Base-by-base conservation (phyloP, 1,139 yeast genomes). In the Candida sp. region DNA sequence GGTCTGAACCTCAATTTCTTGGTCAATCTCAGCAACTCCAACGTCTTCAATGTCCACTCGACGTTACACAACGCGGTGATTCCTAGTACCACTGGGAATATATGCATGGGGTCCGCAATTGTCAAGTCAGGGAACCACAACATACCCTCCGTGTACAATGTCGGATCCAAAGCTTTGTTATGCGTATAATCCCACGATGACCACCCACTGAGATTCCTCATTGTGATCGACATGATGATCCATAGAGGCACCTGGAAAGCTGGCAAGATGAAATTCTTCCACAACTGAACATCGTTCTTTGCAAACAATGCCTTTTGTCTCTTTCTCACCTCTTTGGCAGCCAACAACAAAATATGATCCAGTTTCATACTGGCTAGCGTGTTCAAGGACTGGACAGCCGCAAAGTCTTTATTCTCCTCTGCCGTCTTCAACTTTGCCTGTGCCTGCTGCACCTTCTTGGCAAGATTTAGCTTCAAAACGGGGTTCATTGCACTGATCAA, bases 161-260 rank as follows among this genome's bases (percentile, higher is more conserved):
- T 66, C 27, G 81, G 75, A 58, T 86, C 93, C 31, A 87, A 59
- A 0, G 88, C 84, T 45, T 70, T 73, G 50, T 74, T 76, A 8
- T 76, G 64, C 25, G 72, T 46, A 35, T 77, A 73, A 44, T 79
- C 80, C 71, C 82, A 77, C 17, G 80, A 75, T 9, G 83, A 70
- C 90, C 92, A 87, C 0, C 94, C 96, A 46, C 92, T 85, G 59
- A 90, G 72, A 48, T 86, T 83, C 56, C 98, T 78, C 62, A 92
- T 81, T 1, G 93, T 86, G 59, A 87, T 73, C 7, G 96, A 87
- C 78, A 91, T 77, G 2, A 86, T 76, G 3, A 91, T 77, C 96
- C 97, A 93, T n/a, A 92, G 67, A 0, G 98, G 98, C 30, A 93
- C 77, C 65, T 93, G 98, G 25, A 89, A 83, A 1, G 85, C 73